Conservation (phyloP, 2,329 filamentous ascomycete species). For the Venturia effusa region DNA sequence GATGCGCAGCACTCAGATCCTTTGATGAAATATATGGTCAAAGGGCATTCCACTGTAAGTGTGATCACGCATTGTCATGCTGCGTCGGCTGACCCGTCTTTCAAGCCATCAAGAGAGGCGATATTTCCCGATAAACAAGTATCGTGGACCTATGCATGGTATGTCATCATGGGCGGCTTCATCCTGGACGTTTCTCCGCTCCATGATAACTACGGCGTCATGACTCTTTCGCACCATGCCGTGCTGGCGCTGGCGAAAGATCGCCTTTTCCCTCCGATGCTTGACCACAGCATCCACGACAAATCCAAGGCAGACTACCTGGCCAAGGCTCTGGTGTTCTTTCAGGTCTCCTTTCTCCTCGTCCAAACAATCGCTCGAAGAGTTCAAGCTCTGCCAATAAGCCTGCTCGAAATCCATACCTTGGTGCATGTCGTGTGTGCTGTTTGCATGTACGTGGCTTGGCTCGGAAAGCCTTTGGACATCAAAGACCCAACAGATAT, state of each 20-base stretch:
- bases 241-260: conserved; percentile 14
- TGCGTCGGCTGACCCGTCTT: neutral
- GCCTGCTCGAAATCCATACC: conserved; percentile 28
- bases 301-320: conserved; percentile 18
- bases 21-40: neutral
- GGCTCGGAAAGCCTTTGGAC: conserved; percentile 25
- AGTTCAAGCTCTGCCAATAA: conserved; percentile 24
- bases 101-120: neutral
- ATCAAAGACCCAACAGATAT: conserved; percentile 14
- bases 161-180: conserved; percentile 13
- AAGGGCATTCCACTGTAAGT: neutral
- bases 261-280: conserved; percentile 14
- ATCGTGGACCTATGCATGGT: conserved; percentile 15
- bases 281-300: conserved; percentile 13
- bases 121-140: neutral
- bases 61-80: neutral
- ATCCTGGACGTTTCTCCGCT: conserved; percentile 7
- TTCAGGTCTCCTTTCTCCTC: conserved; percentile 31
- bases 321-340: conserved; percentile 21
- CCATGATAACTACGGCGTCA: conserved; percentile 12
- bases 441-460: conserved; percentile 23
- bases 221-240: conserved; percentile 13
- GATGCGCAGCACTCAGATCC: neutral
- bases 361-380: conserved; percentile 25
- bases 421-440: conserved; percentile 26